Base-by-base conservation (phyloP, 768 basidiomycete genomes). In the Trametes gibbosa region DNA sequence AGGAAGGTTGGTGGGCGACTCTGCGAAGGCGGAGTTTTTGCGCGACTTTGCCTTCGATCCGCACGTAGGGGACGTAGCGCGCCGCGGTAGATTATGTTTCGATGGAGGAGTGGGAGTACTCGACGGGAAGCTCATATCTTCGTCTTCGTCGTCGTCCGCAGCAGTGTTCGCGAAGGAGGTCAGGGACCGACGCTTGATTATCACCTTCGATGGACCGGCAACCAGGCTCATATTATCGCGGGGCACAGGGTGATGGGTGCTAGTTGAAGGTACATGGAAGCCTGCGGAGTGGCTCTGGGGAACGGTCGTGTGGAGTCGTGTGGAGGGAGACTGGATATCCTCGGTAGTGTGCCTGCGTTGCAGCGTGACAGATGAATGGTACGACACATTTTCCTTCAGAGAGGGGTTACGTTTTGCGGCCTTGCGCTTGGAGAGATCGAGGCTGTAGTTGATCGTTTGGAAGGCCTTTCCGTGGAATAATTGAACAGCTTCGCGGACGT, bases 31-130 rank as follows among this genome's bases (percentile, higher is more conserved):
- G 7, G 57, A 29, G 34, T 25, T 37, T 4, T 41, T 42, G 0
- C 42, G n/a, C 21, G 40, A 23, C 23, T 50, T 43, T 21, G 47
- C 29, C 17, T 35, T 23, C 2, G 54, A 55, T 3, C 19, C 17
- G 17, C 53, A 43, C 5, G 40, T 42, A 3, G 53, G 35, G 1
- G 47, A 43, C 2, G 19, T 23, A 17, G 37, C 37, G 21, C 23
- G 43, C 10, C 16, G 27, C 5, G 29, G 43, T 16, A 16, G 21
- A 3, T 41, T 52, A 2, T 34, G 47, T 14, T 48, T 56, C 0
- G 59, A 49, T 0, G 53, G 54, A 0, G 59, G 59, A 4, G 54
- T 61, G 13, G 59, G 59, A 1, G 59, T 61, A 49, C 54, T 56
- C 4, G 59, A 52, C 1, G 54, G 54, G 34, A 43, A 27, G 21